Base-by-base conservation (phyloP, 495 filamentous ascomycete genomes). In the Clohesyomyces aquaticus region DNA sequence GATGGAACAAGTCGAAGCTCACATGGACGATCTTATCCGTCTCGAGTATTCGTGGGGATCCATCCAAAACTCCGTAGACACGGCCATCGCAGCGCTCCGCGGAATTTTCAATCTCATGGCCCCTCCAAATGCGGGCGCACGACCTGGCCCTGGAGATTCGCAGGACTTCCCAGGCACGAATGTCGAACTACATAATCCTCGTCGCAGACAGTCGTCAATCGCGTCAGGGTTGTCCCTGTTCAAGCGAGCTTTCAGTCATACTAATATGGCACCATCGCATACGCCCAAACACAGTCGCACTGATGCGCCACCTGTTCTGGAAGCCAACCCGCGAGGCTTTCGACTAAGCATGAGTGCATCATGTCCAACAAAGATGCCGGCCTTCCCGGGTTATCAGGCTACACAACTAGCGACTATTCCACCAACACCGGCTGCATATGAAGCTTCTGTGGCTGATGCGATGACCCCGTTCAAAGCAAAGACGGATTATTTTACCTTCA, bases 101-200 rank as follows among this genome's bases (percentile, higher is more conserved):
- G 73, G 75, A 25, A 64, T 77, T 26, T 75, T 76, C 68, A 63
- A 28, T 22, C 69, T 77, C 57, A 75, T 75, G 75, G 66, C 65
- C n/a, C 19, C 23, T 10, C 21, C 49, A 28, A 16, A 23, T 0
- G 0, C 57, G 35, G 35, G 26, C 21, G 8, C 29, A 1, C 16
- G 32, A 8, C 12, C 1, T 19, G 11, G 11, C 3, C 49, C 63
- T 27, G 26, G 60, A 22, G 35, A 21, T 16, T 4, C 38, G 27
- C 55, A 52, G 27, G 23, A 59, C 8, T 63, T 56, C 25, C 55
- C 62, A 22, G 19, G 16, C 19, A 19, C 38, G 19, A 41, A n/a
- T 16, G 55, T 47, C 4, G 38, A 12, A 16, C 35, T 46, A 4
- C 12, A 4, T 38, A 59, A 18, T 23, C 14, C 18, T 10, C 62